These are phyloP conservation scores for Plasmopara halstedii DNA, from an alignment of 352 stramenopile genomes.

Conservation along the genomic window DNA sequence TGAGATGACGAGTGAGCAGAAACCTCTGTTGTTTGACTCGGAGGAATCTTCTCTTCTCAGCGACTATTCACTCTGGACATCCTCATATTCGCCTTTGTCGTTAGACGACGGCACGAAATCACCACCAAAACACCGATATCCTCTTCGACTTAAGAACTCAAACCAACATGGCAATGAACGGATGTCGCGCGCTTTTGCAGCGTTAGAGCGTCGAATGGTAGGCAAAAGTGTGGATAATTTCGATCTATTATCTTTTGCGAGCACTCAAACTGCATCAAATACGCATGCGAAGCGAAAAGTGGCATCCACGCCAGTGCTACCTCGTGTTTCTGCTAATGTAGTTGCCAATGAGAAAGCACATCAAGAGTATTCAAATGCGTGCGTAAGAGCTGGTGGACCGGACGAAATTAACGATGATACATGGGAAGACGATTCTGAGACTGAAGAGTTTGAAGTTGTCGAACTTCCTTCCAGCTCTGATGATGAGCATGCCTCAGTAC, in stretches of 20 bases:
- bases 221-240: conserved; percentile 23
- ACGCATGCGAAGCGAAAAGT: conserved; percentile 19
- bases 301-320: conserved; percentile 12
- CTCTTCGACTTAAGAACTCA: conserved; percentile 55
- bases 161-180: conserved; percentile 33
- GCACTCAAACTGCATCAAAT: not conserved
- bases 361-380: not conserved
- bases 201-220: conserved; percentile 61
- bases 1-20: conserved; percentile 9
- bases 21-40: conserved; percentile 19
- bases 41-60: conserved; percentile 17
- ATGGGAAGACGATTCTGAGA: conserved; percentile 25
- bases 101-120: conserved; percentile 1
- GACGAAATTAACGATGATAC: conserved; percentile 14
- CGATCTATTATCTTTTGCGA: not conserved
- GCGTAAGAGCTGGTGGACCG: not conserved
- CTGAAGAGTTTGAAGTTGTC: conserved; percentile 68
- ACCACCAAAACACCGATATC: conserved; percentile 20
- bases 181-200: conserved; percentile 46
- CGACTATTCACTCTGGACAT: conserved; percentile 10
- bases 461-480: conserved; percentile 55
- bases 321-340: conserved; percentile 5
- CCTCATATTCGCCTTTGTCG: conserved; percentile 5
- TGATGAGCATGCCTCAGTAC: conserved; percentile 11
- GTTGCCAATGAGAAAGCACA: not conserved